Percentiles rank a stretch among this genome's conserved stretches.
These are phyloP conservation scores for Neofusicoccum cordaticola DNA, from an alignment of 2,329 filamentous ascomycete genomes.

Conservation along the genomic window DNA sequence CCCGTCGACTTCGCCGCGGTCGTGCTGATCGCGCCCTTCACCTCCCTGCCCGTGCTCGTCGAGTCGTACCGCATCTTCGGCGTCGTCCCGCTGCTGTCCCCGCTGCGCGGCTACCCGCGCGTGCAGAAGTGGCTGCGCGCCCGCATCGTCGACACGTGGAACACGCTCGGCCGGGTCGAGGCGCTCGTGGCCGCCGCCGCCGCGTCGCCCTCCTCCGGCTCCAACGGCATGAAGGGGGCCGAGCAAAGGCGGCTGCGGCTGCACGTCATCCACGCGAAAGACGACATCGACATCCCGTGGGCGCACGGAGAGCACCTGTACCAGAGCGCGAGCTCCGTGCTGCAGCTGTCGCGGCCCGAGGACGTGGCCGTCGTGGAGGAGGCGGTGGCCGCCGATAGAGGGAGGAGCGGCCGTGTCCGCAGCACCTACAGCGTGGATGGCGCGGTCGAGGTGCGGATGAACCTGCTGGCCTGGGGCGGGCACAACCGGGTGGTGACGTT, in stretches of 20 bases:
- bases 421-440: not conserved
- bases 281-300: conserved; percentile 82
- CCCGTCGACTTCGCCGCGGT: conserved; percentile 70
- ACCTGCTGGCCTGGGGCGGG: conserved; percentile 47
- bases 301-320: conserved; percentile 53
- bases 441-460: conserved; percentile 33
- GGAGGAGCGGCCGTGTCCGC: conserved; percentile 29
- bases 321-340: conserved; percentile 23
- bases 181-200: conserved; percentile 50
- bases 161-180: conserved; percentile 64
- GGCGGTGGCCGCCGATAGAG: not conserved
- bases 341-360: conserved; percentile 21
- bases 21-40: conserved; percentile 77
- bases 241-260: conserved; percentile 52
- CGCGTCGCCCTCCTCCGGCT: no score
- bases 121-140: conserved; percentile 60
- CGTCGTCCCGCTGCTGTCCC: conserved; percentile 73
- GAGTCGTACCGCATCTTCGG: conserved; percentile 77
- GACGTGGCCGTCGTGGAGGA: not conserved
- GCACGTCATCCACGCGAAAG: conserved; percentile 72
- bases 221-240: no score
- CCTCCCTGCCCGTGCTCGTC: conserved; percentile 68
- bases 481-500: conserved; percentile 70
- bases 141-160: conserved; percentile 78
- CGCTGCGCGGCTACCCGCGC: conserved; percentile 65